These are phyloP conservation scores for Ustilago nuda DNA, from an alignment of 1,284 basidiomycete species.

Conservation along the genomic window DNA sequence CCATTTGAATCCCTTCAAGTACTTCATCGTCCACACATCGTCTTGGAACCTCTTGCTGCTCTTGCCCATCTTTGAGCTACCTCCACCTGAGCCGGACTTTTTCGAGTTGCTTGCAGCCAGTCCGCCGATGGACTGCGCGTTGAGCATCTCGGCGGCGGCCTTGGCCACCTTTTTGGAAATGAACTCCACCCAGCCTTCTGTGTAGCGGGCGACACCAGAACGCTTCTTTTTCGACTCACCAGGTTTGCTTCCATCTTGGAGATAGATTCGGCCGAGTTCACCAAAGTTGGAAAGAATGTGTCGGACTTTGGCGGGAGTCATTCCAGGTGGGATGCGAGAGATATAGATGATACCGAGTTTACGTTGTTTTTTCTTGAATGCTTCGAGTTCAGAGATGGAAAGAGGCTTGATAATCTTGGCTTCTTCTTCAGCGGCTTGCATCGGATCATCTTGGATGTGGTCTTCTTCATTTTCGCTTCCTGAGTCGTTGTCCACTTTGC, in stretches of 20 bases:
- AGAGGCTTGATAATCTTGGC: constrained; percentile 52
- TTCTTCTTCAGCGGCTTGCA: constrained; percentile 35
- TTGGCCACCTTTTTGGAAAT: constrained; percentile 90
- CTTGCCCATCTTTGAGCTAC: constrained; percentile 53
- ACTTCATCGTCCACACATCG: constrained; percentile 99
- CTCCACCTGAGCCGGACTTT: constrained; percentile 51
- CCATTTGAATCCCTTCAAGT: constrained; percentile 98
- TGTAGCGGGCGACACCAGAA: constrained; percentile 78
- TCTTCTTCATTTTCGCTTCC: constrained; percentile 26
- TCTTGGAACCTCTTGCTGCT: constrained; percentile 78
- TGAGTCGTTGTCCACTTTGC: constrained; percentile 4
- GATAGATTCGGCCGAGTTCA: constrained; percentile 64
- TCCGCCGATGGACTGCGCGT: constrained; percentile 86
- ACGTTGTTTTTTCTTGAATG: constrained; percentile 61
- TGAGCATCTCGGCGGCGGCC: constrained; percentile 91
- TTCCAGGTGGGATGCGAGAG: constrained; percentile 95
- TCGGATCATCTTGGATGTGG: constrained; percentile 49
- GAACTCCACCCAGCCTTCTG: constrained; percentile 99
- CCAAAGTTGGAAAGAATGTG: constrained; percentile 73
- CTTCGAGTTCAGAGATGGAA: constrained; percentile 56
- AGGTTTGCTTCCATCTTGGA: constrained; percentile 57
- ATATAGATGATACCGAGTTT: constrained; percentile 86
- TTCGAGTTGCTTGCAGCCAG: constrained; percentile 47
- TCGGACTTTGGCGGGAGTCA: constrained; percentile 95
- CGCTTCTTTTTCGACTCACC: constrained; percentile 47